phyloP scores from a whole-genome alignment of 2,329 filamentous ascomycete species.

The Talaromyces sp. region DNA sequence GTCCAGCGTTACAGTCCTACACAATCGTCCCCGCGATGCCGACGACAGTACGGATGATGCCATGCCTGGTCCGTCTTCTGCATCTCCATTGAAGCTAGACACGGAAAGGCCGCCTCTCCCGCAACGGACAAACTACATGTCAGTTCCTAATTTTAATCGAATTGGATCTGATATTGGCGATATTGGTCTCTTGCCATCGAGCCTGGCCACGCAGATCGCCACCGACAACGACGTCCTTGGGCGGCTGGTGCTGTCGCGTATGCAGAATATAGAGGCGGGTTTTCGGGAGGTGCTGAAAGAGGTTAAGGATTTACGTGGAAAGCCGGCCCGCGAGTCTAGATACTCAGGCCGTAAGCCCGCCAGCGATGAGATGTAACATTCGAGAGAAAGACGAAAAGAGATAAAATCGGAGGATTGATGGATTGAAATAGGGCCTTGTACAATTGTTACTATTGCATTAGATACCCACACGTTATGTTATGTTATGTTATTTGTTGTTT shows the following conservation, averaged over 20 bases:
- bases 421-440: not conserved
- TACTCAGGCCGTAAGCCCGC: not conserved
- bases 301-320: conserved; percentile 58
- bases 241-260: conserved; percentile 77
- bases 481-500: not conserved
- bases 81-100: conserved; percentile 12
- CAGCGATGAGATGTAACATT: not conserved
- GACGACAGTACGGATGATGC: conserved; percentile 17
- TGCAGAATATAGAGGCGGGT: conserved; percentile 90
- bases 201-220: conserved; percentile 77
- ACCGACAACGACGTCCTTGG: conserved; percentile 70
- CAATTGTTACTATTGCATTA: conserved; percentile 8
- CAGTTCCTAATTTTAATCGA: conserved; percentile 54
- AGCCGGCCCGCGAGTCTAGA: conserved; percentile 7
- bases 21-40: conserved; percentile 47
- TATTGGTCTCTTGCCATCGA: conserved; percentile 64
- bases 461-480: conserved; percentile 7
- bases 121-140: conserved; percentile 52
- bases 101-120: conserved; percentile 34
- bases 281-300: conserved; percentile 83
- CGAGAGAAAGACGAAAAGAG: not conserved
- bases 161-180: conserved; percentile 66
- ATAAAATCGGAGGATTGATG: not conserved
- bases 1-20: conserved; percentile 80
- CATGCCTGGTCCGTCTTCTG: conserved; percentile 20